Base-by-base conservation (phyloP, 768 basidiomycete species). In the Leccinum incarnatum region DNA sequence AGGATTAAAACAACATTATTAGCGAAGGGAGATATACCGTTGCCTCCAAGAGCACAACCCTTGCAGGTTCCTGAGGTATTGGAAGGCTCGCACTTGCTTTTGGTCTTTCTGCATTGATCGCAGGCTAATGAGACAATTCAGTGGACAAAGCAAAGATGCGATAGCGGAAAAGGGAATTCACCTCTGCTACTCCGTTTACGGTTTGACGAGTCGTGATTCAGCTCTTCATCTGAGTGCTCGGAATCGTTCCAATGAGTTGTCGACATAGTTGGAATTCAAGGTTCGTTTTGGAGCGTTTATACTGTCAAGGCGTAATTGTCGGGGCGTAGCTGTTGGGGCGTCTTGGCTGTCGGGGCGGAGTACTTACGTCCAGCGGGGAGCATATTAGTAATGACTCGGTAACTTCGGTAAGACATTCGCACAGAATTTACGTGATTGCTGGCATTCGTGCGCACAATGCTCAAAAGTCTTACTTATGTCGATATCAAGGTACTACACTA, bases 71-170 rank as follows among this genome's bases (percentile, higher is more conserved):
- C 76, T 19, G 82, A 80, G 5, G 77, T 77, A 4, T 53, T 63
- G 34, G 74, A 76, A 50, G 84, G 81, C 67, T 92, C 90, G 68
- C 92, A 93, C 71, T 93, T 92, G 77, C 88, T 89, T 75, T 93
- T 94, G 7, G 88, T 88, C 76, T 91, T 93, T 51, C 91, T 80
- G 65, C 91, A 94, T 64, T 92, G 88, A 76, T 93, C 91, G 65
- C 91, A 94, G 32, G 91, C 91, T 91, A 65, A 62, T 29, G 42
- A 48, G 36, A 55, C 11, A 47, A 54, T 53, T 72, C 23, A 69
- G 61, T 54, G 54, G 42, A 23, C 15, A 54, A 29, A 29, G 29
- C 29, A 29, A 54, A 57, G n/a, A 49, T 21, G 54, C 47, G 29
- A 8, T 4, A 57, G 55, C 46, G 42, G 62, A 57, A 23, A 51